phyloP scores from a whole-genome alignment of 257 asterid genomes.

The Paulownia fortunei region DNA sequence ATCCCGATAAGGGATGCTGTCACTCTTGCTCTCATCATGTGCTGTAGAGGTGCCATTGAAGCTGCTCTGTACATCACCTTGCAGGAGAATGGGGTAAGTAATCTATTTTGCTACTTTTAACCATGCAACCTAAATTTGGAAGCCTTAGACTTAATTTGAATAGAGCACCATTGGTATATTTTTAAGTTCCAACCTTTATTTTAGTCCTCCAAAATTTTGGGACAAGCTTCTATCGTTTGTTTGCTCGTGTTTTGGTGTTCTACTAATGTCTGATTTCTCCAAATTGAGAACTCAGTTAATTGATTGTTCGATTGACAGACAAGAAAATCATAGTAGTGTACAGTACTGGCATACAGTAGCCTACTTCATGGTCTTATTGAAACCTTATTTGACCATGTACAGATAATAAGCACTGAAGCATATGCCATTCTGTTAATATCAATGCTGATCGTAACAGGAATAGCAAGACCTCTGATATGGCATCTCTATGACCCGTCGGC shows the following conservation, averaged over 20 bases:
- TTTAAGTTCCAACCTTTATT: too few relatives aligned
- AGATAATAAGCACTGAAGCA: constrained; percentile 52
- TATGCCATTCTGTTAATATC: constrained; percentile 53
- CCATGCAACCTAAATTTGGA: too few relatives aligned
- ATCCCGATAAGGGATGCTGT: constrained; percentile 50
- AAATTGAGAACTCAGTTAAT: too few relatives aligned
- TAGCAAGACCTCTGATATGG: constrained; percentile 50
- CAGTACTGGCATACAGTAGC: neutral
- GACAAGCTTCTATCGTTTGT: too few relatives aligned
- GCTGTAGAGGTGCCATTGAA: constrained; percentile 68
- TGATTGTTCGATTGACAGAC: too few relatives aligned
- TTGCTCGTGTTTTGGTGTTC: too few relatives aligned
- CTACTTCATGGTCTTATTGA: constrained; percentile 12
- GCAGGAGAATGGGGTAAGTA: constrained; percentile 52
- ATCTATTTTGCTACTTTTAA: neutral
- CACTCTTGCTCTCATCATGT: constrained; percentile 60
- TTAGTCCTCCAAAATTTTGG: too few relatives aligned
- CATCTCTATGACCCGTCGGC: constrained; percentile 63
- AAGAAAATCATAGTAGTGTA: too few relatives aligned
- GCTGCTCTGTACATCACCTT: constrained; percentile 45
- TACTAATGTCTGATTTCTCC: too few relatives aligned
- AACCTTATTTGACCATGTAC: constrained; percentile 32
- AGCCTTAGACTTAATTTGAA: too few relatives aligned
- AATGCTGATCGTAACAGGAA: constrained; percentile 59
- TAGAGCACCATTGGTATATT: too few relatives aligned